These are phyloP conservation scores for Rhododendron ovatum DNA, from an alignment of 148 eudicot species.

Conservation along the genomic window DNA sequence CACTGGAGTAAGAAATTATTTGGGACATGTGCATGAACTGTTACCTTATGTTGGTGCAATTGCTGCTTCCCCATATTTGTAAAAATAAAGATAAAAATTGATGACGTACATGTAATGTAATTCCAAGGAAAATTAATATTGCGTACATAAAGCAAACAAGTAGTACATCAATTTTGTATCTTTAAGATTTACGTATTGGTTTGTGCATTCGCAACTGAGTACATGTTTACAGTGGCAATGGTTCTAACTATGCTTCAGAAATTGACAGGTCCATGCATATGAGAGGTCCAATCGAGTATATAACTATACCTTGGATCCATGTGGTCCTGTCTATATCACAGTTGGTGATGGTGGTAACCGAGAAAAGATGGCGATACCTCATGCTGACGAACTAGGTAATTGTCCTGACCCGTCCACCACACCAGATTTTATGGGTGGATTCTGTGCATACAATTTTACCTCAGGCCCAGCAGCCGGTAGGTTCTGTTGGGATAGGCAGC, in stretches of 20 bases:
- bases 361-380: slow-evolving; percentile 86
- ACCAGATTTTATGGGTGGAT: slow-evolving; percentile 89
- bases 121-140: background rate
- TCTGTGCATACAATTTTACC: slow-evolving; percentile 85
- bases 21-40: background rate
- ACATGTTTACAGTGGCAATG: background rate
- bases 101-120: background rate
- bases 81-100: background rate
- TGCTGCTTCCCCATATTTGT: background rate
- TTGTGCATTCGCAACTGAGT: background rate
- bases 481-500: slow-evolving; percentile 94
- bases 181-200: background rate
- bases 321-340: slow-evolving; percentile 84
- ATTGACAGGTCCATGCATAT: slow-evolving; percentile 87
- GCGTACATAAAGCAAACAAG: background rate
- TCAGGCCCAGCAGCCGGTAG: slow-evolving; percentile 89
- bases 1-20: background rate
- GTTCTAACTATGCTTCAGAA: background rate
- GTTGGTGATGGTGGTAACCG: slow-evolving; percentile 95
- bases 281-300: slow-evolving; percentile 94
- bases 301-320: slow-evolving; percentile 74
- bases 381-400: slow-evolving; percentile 79
- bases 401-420: slow-evolving; percentile 82
- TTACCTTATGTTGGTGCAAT: background rate
- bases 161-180: background rate